A percentile compares a stretch with the other conserved stretches of the same genome.
Conservation (phyloP, 768 basidiomycete species). For the Harrya chromipes region DNA sequence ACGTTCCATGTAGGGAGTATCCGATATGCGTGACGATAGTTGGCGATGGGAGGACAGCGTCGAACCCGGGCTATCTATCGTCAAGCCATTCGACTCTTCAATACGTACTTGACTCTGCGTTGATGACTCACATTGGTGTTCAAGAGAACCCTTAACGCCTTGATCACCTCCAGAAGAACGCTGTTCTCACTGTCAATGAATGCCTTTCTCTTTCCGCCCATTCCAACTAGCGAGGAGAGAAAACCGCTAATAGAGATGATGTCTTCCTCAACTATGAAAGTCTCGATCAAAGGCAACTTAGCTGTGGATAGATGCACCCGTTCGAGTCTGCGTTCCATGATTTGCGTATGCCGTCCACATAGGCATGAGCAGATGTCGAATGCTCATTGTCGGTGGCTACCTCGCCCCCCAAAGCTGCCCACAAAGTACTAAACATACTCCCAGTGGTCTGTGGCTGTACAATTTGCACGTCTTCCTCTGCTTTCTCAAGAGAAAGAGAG, state of each 20-base stretch:
- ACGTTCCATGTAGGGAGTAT: too few relatives aligned
- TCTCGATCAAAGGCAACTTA: slow-evolving; percentile 70
- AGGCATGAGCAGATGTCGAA: slow-evolving; percentile 53
- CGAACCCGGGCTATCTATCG: slow-evolving; percentile 72
- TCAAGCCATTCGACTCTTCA: not conserved
- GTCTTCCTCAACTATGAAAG: too few relatives aligned
- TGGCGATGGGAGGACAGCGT: slow-evolving; percentile 58
- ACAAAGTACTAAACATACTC: slow-evolving; percentile 74
- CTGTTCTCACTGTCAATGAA: slow-evolving; percentile 63
- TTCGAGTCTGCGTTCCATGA: slow-evolving; percentile 54
- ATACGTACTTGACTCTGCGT: not conserved
- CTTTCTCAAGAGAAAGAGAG: slow-evolving; percentile 30
- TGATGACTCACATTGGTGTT: slow-evolving; percentile 68
- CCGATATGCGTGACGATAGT: too few relatives aligned
- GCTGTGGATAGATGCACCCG: slow-evolving; percentile 86
- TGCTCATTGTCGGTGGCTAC: slow-evolving; percentile 35
- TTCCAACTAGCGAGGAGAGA: slow-evolving; percentile 61
- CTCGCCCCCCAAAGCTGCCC: slow-evolving; percentile 63
- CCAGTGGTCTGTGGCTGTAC: slow-evolving; percentile 72
- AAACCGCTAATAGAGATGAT: slow-evolving; percentile 53
- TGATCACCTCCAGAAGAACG: slow-evolving; percentile 69
- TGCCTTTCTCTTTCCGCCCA: slow-evolving; percentile 58
- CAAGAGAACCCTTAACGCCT: slow-evolving; percentile 76
- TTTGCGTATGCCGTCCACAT: slow-evolving; percentile 57
- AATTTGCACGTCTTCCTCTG: too few relatives aligned